Evolutionary conservation across 768 basidiomycete genomes (phyloP), one percentile per base, ranked within the genome.

Genomic region (Hemileccinum impolitum): DNA sequence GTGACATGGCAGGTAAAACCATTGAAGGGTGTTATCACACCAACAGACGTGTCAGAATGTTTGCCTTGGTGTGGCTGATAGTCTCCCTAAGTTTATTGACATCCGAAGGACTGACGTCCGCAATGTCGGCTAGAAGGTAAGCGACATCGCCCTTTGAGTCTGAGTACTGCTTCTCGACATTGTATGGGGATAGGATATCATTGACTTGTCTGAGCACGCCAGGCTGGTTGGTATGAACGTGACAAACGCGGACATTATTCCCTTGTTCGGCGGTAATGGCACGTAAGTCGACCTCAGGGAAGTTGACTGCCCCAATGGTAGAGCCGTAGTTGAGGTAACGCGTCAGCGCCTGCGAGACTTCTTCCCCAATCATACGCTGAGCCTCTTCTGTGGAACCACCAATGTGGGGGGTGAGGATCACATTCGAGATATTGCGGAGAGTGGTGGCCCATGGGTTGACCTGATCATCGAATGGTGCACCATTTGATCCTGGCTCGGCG

Each of bases 301-400:
- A 97, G 75, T 98, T 98, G 76, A 98, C 96, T 3, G 93, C 86
- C 40, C 94, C 93, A 48, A 92, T 52, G 3, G 91, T 90, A 21
- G 93, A 85, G 43, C 96, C 96, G 64, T 85, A 92, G 70, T 85
- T 87, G 67, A 98, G 83, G 71, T 97, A 99, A 47, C 94, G 86
- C 19, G 79, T 75, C 37, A 99, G 73, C 3, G 94, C 84, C 30
- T 80, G 77, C 5, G 91, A 81, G 41, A 99, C 96, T 69, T 99
- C 96, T 50, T 91, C 85, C 13, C 96, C 96, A 51, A 99, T 98
- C 83, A 94, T 91, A 46, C 84, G 80, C 70, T 99, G 96, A 6
- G 96, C 96, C 68, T 99, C 96, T 68, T 99, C 96, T 15, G 96
- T 99, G 26, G 95, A 98, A 35, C 96, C 96, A 50, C 96, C 96